Percentiles rank a stretch among this genome's conserved stretches.
These are phyloP conservation scores for Craspedostauros australis DNA, from an alignment of 108 stramenopile genomes.

Conservation along the genomic window DNA sequence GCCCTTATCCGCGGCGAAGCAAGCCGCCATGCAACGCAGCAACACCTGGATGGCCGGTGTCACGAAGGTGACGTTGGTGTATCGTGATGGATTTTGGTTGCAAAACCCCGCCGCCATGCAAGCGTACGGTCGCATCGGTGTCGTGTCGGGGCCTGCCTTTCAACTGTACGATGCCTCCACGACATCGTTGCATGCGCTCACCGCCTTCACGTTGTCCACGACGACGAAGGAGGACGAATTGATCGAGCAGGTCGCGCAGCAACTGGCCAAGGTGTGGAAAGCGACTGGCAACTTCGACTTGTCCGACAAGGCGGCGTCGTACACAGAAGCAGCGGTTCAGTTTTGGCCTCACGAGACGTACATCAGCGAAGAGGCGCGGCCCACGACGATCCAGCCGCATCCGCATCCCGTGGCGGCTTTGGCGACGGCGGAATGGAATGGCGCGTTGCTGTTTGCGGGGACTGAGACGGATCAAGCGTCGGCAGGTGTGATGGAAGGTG, in stretches of 20 bases:
- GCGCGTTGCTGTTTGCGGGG: slow-evolving; percentile 45
- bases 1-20: slow-evolving; percentile 23
- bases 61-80: slow-evolving; percentile 50
- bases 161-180: slow-evolving; percentile 55
- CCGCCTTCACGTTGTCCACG: slow-evolving; percentile 36
- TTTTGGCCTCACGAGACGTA: slow-evolving; percentile 43
- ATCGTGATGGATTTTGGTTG: slow-evolving; percentile 40
- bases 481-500: slow-evolving; percentile 71
- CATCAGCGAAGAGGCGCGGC: slow-evolving; percentile 34
- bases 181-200: slow-evolving; percentile 21
- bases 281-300: neutral
- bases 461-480: slow-evolving; percentile 41
- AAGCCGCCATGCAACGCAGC: slow-evolving; percentile 24
- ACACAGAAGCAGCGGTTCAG: slow-evolving; percentile 18
- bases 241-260: slow-evolving; percentile 24
- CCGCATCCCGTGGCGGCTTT: slow-evolving; percentile 33
- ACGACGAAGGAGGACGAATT: slow-evolving; percentile 21
- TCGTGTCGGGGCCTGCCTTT: slow-evolving; percentile 35
- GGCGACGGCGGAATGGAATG: slow-evolving; percentile 39
- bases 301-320: slow-evolving; percentile 6
- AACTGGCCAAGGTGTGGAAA: slow-evolving; percentile 23
- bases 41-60: slow-evolving; percentile 68
- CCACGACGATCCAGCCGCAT: slow-evolving; percentile 34
- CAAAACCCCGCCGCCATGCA: neutral
- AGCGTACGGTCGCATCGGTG: slow-evolving; percentile 16